phyloP scores from a whole-genome alignment of 371 early-diverging fungal genomes.

The Mucor racemosus region DNA sequence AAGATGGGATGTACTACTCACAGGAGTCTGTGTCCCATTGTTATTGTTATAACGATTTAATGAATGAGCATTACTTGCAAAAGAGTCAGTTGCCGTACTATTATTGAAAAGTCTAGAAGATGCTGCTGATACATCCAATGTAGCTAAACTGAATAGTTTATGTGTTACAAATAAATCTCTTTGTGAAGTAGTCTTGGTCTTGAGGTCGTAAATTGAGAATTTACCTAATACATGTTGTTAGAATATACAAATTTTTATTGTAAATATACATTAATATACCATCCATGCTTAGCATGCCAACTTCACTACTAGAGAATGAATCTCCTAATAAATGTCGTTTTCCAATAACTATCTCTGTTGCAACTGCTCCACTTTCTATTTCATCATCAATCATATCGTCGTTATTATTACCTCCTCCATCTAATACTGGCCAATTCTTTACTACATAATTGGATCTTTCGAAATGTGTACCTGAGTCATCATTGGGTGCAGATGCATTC shows the following conservation, averaged over 20 bases:
- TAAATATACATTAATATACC: constrained; percentile 33
- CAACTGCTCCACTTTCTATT: constrained; percentile 49
- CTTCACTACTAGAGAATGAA: constrained; percentile 31
- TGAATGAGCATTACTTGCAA: neutral
- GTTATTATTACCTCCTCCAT: constrained; percentile 33
- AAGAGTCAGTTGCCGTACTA: neutral
- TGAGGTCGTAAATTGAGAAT: constrained; percentile 58
- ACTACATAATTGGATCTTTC: constrained; percentile 46
- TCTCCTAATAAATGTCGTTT: constrained; percentile 38
- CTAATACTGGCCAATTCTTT: constrained; percentile 44
- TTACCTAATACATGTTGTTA: constrained; percentile 36
- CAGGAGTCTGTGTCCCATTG: constrained; percentile 11
- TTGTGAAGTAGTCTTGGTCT: constrained; percentile 47
- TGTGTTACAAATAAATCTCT: constrained; percentile 63
- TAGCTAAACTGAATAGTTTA: constrained; percentile 65
- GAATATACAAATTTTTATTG: too few species aligned
- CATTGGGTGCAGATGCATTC: neutral
- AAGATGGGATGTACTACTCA: constrained; percentile 17
- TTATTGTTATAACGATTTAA: neutral
- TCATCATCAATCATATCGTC: constrained; percentile 41
- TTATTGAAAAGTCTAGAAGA: neutral
- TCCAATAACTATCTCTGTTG: constrained; percentile 65
- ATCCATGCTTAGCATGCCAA: constrained; percentile 69
- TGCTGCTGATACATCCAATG: constrained; percentile 49
- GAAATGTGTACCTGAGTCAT: constrained; percentile 27